phyloP scores from a whole-genome alignment of 768 basidiomycete genomes.

The Grammothele lineata region DNA sequence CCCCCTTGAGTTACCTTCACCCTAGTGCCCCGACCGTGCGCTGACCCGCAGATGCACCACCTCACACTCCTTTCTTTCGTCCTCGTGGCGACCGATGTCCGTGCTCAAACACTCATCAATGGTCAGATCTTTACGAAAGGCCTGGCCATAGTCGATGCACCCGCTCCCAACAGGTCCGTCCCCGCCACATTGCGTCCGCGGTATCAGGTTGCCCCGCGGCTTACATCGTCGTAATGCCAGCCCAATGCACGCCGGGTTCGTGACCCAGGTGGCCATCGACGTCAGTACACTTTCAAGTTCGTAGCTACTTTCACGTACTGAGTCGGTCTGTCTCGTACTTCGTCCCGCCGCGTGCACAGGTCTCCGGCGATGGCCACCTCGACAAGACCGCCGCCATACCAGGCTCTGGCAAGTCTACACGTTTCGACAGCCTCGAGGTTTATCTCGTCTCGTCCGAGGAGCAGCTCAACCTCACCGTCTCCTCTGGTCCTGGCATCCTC shows the following conservation, averaged over 20 bases:
- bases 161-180: conserved; percentile 22
- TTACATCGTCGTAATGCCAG: too few species aligned
- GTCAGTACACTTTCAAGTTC: conserved; percentile 12
- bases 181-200: too few species aligned
- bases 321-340: too few species aligned
- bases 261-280: conserved; percentile 33
- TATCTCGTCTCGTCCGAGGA: conserved; percentile 40
- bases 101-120: conserved; percentile 23
- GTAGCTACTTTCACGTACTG: not conserved
- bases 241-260: conserved; percentile 26
- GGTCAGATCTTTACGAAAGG: conserved; percentile 30
- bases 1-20: too few species aligned
- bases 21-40: too few species aligned
- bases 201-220: not conserved
- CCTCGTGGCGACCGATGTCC: conserved; percentile 6
- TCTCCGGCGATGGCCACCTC: conserved; percentile 45
- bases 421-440: conserved; percentile 39
- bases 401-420: conserved; percentile 31
- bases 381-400: conserved; percentile 30
- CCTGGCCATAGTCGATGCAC: conserved; percentile 31
- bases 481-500: conserved; percentile 36
- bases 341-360: conserved; percentile 14
- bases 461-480: conserved; percentile 41
- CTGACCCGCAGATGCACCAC: conserved; percentile 13
- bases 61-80: conserved; percentile 16